Base-by-base conservation (phyloP, 2,329 filamentous ascomycete species). In the Monilinia polystroma region DNA sequence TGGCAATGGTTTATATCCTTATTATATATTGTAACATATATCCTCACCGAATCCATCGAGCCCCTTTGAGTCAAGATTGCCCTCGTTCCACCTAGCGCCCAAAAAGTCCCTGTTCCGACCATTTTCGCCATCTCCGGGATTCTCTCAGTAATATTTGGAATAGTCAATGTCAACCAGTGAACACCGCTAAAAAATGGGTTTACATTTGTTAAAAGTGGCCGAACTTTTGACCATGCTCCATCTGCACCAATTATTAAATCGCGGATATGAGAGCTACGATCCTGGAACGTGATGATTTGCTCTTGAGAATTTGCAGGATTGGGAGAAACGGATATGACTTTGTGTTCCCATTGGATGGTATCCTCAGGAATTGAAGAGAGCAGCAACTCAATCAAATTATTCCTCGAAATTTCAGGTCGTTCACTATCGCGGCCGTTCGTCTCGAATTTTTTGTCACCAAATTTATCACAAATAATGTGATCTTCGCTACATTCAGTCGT, bases 231-330 rank as follows among this genome's bases (percentile, higher is more conserved):
- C 77, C 78, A 80, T 1, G 78, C 77, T 8, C 79, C 79, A 71
- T 79, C 77, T 0, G 77, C 93, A 18, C 79, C 79, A 32, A 79
- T 72, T 11, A 78, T 76, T 4, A 79, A 66, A 66, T 80, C 79
- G 57, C 75, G 80, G 10, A 58, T 43, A 18, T 59, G 35, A 38
- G 60, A 53, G 4, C 16, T 16, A 3, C 49, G 53, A 59, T 67
- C 59, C 47, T 70, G 60, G 8, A 70, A 63, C 14, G 41, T 47
- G 32, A 66, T 68, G 2, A n/a, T 12, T n/a, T 51, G 41, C 35
- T 63, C 32, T n/a, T 67, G 47, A 14, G 67, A 23, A 23, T 29
- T 23, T 29, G 52, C 38, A 10, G 53, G 32, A 38, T 29, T 43
- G 3, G 41, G n/a, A 26, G n/a, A n/a, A 12, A 67, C 64, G 20